Conservation (phyloP, 164 flowering plant genomes). For the Magnolia officinalis region DNA sequence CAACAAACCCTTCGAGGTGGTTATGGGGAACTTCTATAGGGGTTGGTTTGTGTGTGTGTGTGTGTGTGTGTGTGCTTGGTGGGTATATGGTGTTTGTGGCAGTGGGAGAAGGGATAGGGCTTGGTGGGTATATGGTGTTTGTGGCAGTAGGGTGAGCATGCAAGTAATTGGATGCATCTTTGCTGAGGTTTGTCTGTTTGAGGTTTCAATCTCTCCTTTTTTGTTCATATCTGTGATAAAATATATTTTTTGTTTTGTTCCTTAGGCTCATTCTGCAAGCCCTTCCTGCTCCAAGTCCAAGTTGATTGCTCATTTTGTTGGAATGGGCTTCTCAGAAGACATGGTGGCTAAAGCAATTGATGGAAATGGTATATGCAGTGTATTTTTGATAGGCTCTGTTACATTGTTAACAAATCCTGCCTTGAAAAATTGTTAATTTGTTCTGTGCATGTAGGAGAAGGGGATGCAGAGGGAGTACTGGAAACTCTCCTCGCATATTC, state of each 20-base stretch:
- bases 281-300: constrained; percentile 47
- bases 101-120: too few relatives aligned
- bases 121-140: too few relatives aligned
- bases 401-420: background rate
- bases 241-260: background rate
- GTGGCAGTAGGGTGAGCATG: background rate
- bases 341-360: constrained; percentile 57
- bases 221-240: background rate
- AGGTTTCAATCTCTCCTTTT: background rate
- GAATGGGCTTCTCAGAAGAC: constrained; percentile 63
- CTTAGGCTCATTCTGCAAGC: constrained; percentile 56
- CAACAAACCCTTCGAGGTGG: too few relatives aligned
- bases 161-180: background rate
- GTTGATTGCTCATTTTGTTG: constrained; percentile 51
- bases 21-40: too few relatives aligned
- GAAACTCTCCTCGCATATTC: constrained; percentile 28
- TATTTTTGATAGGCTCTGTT: constrained; percentile 4
- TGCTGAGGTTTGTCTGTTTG: background rate
- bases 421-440: background rate
- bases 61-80: too few relatives aligned
- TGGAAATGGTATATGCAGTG: constrained; percentile 50
- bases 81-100: too few relatives aligned
- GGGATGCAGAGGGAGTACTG: constrained; percentile 17
- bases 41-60: too few relatives aligned
- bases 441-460: constrained; percentile 19